Percentiles rank a stretch among this genome's conserved stretches.
Evolutionary conservation across 2,329 filamentous ascomycete species (phyloP).

Genomic region (Colletotrichum gigasporum): DNA sequence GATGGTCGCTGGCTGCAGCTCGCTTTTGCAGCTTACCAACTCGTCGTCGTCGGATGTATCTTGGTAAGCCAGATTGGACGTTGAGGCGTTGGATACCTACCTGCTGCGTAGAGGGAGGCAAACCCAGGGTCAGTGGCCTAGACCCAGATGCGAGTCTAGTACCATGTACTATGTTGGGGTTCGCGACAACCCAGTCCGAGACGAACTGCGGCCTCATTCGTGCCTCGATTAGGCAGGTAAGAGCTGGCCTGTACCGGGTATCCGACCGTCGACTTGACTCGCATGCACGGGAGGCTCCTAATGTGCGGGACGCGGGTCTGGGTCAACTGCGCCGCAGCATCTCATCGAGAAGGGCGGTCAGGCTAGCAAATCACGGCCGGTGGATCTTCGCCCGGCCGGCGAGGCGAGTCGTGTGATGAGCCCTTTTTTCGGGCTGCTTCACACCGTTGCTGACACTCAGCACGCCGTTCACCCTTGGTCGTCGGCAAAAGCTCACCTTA

Average conservation of each 20-base stretch:
- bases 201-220: neutral
- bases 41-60: no score
- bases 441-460: neutral
- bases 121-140: no score
- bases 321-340: slow-evolving; percentile 1
- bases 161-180: no score
- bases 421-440: neutral
- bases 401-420: neutral
- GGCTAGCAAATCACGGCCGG: slow-evolving; percentile 21
- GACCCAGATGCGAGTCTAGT: no score
- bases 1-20: neutral
- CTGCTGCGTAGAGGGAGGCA: no score
- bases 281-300: neutral
- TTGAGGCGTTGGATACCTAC: no score
- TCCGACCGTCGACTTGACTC: neutral
- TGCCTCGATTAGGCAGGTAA: slow-evolving; percentile 13
- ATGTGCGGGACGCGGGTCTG: slow-evolving; percentile 1
- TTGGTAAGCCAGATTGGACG: no score
- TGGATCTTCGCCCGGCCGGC: slow-evolving; percentile 4
- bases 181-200: neutral
- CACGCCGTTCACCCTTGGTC: neutral
- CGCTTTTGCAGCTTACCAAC: neutral
- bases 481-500: neutral
- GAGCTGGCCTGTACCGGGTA: neutral
- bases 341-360: slow-evolving; percentile 27